Evolutionary conservation across 2,329 filamentous ascomycete species (phyloP).

Genomic region (Aspergillus costaricaensis): DNA sequence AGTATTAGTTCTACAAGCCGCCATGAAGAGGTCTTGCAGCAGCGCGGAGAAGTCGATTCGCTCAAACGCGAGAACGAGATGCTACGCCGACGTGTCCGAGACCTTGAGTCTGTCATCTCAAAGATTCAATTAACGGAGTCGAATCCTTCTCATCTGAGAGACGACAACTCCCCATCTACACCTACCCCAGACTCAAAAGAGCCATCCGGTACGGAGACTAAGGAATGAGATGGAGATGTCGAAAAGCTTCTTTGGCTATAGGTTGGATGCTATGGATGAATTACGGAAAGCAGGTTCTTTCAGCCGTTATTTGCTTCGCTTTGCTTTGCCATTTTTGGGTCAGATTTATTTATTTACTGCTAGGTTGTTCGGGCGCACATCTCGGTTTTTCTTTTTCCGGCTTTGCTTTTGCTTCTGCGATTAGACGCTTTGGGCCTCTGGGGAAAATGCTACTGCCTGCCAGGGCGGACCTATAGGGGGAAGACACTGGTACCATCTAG

Average conservation of each 20-base stretch:
- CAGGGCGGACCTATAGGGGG: background rate
- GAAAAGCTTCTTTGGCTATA: background rate
- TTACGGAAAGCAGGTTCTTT: conserved; percentile 7
- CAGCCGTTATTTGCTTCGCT: background rate
- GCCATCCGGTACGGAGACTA: background rate
- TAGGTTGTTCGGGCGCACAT: background rate
- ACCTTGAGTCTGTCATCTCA: conserved; percentile 44
- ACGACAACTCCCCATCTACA: background rate
- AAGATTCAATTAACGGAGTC: conserved; percentile 29
- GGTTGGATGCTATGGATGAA: background rate
- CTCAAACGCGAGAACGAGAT: conserved; percentile 51
- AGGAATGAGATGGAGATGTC: background rate
- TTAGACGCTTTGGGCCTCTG: background rate
- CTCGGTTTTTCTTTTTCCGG: background rate
- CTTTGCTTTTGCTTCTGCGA: background rate
- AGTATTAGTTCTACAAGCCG: conserved; percentile 35
- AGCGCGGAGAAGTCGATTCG: conserved; percentile 47
- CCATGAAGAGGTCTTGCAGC: conserved; percentile 46
- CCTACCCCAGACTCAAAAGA: conserved; percentile 3
- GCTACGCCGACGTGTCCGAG: conserved; percentile 46
- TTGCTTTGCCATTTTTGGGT: background rate
- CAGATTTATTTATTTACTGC: background rate
- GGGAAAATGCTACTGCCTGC: conserved; percentile 18
- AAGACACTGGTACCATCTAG: no score
- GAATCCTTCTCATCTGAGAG: background rate